Evolutionary conservation across 2,329 filamentous ascomycete genomes (phyloP).

Genomic region (Stemphylium vesicarium): DNA sequence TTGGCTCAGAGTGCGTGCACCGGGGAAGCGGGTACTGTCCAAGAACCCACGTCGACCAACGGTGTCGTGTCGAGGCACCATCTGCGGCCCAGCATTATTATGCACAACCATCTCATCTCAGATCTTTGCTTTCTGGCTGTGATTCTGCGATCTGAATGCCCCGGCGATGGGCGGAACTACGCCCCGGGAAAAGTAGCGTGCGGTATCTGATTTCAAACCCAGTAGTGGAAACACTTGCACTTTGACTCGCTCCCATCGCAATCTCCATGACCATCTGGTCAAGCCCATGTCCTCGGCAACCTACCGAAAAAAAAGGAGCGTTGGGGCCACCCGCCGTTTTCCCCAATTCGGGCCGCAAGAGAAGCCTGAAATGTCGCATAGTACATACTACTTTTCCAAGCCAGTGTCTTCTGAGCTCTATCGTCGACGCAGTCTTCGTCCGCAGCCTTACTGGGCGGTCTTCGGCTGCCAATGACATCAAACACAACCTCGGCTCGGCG

Average conservation of each 20-base stretch:
- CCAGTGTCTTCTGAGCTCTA: no score
- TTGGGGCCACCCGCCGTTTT: neutral
- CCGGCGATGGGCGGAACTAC: no score
- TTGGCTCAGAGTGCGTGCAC: slow-evolving; percentile 22
- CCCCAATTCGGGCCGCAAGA: neutral
- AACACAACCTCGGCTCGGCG: neutral
- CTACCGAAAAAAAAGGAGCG: neutral
- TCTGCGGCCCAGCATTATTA: neutral
- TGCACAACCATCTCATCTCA: slow-evolving; percentile 4
- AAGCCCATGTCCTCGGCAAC: neutral
- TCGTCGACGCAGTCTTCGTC: no score
- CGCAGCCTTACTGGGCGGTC: neutral
- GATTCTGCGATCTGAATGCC: no score
- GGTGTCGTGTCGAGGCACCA: slow-evolving; percentile 6
- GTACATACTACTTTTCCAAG: no score
- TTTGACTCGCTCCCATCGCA: no score
- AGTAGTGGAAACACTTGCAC: no score
- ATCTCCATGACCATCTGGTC: no score
- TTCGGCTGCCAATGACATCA: neutral
- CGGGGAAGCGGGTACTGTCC: slow-evolving; percentile 37
- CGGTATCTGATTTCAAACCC: no score
- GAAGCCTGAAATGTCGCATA: neutral
- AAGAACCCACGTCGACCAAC: slow-evolving; percentile 25
- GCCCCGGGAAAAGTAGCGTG: no score
- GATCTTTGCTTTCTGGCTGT: neutral